Evolutionary conservation across 306 rosid genomes (phyloP).

Genomic region (Lablab purpureus): DNA sequence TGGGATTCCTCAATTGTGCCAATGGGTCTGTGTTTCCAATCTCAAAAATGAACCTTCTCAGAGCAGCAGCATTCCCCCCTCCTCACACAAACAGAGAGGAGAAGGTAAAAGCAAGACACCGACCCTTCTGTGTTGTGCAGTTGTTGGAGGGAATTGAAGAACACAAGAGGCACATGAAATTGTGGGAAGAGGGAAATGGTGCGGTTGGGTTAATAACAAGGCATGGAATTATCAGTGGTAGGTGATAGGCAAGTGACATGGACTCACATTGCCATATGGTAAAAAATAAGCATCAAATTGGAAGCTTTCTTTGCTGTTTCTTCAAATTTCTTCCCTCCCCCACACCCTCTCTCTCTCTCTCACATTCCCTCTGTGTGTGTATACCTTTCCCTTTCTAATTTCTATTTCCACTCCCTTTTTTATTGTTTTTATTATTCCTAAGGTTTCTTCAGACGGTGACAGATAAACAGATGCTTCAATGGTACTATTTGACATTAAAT

Average conservation of each 20-base stretch:
- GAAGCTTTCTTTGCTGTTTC: slow-evolving; percentile 78
- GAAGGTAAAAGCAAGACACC: slow-evolving; percentile 32
- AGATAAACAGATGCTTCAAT: slow-evolving; percentile 47
- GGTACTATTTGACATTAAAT: slow-evolving; percentile 24
- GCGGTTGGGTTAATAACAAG: slow-evolving; percentile 69
- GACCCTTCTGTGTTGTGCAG: slow-evolving; percentile 34
- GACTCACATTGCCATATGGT: slow-evolving; percentile 57
- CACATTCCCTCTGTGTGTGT: background rate
- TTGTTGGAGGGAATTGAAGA: slow-evolving; percentile 55
- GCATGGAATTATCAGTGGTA: slow-evolving; percentile 79
- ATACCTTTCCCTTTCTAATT: slow-evolving; percentile 13
- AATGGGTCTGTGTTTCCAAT: slow-evolving; percentile 48
- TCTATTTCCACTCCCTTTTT: background rate
- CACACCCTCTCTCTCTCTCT: background rate
- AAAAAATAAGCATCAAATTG: slow-evolving; percentile 67
- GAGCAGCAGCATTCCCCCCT: slow-evolving; percentile 21
- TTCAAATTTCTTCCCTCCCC: slow-evolving; percentile 62
- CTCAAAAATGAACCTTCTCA: slow-evolving; percentile 44
- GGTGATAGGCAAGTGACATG: slow-evolving; percentile 62
- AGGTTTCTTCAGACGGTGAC: slow-evolving; percentile 46
- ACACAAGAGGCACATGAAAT: slow-evolving; percentile 52
- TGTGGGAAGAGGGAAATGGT: slow-evolving; percentile 48
- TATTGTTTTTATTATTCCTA: slow-evolving; percentile 38
- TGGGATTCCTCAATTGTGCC: slow-evolving; percentile 51
- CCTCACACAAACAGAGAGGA: slow-evolving; percentile 28